A percentile compares a stretch with the other conserved stretches of the same genome.
Conservation (phyloP, 2,329 filamentous ascomycete genomes). For the Thelonectria olida region DNA sequence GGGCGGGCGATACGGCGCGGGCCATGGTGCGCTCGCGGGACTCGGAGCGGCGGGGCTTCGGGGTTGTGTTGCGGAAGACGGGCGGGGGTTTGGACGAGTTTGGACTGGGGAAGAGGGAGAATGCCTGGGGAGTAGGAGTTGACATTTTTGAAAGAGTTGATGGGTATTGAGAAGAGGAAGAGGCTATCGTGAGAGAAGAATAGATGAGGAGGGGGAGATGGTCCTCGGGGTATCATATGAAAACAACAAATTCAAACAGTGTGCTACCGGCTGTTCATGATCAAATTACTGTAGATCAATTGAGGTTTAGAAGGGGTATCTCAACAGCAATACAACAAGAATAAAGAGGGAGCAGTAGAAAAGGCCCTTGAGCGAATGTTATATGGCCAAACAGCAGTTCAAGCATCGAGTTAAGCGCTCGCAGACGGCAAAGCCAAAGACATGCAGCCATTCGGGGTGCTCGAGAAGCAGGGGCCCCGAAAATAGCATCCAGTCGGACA, state of each 20-base stretch:
- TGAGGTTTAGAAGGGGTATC: background rate
- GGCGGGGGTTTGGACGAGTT: slow-evolving; percentile 46
- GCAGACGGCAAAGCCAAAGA: background rate
- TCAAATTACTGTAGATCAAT: slow-evolving; percentile 3
- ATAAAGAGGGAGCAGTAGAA: too few species aligned
- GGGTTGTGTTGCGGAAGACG: slow-evolving; percentile 50
- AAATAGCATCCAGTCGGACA: slow-evolving; percentile 22
- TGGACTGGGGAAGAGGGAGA: slow-evolving; percentile 67
- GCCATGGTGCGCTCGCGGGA: slow-evolving; percentile 46
- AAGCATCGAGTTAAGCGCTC: slow-evolving; percentile 18
- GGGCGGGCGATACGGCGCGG: too few species aligned
- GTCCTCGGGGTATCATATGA: slow-evolving; percentile 22
- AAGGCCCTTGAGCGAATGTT: too few species aligned
- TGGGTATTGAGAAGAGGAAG: background rate
- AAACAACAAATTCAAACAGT: slow-evolving; percentile 24
- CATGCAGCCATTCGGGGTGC: background rate
- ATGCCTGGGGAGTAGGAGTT: slow-evolving; percentile 56
- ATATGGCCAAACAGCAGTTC: too few species aligned
- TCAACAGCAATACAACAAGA: background rate
- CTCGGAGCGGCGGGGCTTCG: slow-evolving; percentile 50
- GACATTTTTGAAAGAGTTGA: slow-evolving; percentile 45
- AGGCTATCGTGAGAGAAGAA: too few species aligned
- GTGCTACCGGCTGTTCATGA: slow-evolving; percentile 40
- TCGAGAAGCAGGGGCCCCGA: too few species aligned
- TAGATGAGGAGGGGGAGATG: too few species aligned